Evolutionary conservation across 2,329 filamentous ascomycete species (phyloP).

Genomic region (Aspergillus terreus): DNA sequence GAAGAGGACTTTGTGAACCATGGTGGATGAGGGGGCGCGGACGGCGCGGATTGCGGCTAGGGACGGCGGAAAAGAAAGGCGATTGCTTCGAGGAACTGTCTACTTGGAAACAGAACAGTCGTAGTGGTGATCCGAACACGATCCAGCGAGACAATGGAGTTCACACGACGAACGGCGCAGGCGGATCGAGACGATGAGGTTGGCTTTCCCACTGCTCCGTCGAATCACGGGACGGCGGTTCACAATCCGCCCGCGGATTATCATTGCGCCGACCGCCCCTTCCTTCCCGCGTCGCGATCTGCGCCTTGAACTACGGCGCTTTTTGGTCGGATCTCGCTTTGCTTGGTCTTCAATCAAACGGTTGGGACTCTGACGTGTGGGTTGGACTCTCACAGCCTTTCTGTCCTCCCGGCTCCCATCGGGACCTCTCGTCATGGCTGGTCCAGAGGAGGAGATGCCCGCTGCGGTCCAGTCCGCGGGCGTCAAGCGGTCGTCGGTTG

Average conservation of each 20-base stretch:
- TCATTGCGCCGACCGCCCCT: conserved; percentile 9
- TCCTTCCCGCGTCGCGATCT: conserved; percentile 4
- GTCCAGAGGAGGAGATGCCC: conserved; percentile 29
- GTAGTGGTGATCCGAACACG: conserved; percentile 10
- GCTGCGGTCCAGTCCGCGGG: conserved; percentile 21
- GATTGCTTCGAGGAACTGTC: neutral
- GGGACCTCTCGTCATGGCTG: conserved; percentile 29
- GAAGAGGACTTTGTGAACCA: conserved; percentile 52
- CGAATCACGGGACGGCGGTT: conserved; percentile 36
- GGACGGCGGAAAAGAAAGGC: neutral
- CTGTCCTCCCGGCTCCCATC: neutral
- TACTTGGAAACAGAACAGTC: neutral
- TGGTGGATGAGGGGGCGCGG: conserved; percentile 19
- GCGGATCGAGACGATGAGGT: conserved; percentile 11
- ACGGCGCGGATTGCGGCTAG: conserved; percentile 15
- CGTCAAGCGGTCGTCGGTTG: conserved; percentile 27
- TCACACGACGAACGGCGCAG: conserved; percentile 22
- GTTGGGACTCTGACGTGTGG: neutral
- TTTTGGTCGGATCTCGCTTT: conserved; percentile 7
- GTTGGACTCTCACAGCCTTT: neutral
- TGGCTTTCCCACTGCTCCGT: conserved; percentile 10
- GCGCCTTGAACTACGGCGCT: neutral
- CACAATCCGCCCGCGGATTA: conserved; percentile 22
- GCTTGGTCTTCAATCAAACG: neutral
- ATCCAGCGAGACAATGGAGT: conserved; percentile 24